Evolutionary conservation across 139 green algal species (phyloP).

Genomic region (Chlamydomonas applanata): DNA sequence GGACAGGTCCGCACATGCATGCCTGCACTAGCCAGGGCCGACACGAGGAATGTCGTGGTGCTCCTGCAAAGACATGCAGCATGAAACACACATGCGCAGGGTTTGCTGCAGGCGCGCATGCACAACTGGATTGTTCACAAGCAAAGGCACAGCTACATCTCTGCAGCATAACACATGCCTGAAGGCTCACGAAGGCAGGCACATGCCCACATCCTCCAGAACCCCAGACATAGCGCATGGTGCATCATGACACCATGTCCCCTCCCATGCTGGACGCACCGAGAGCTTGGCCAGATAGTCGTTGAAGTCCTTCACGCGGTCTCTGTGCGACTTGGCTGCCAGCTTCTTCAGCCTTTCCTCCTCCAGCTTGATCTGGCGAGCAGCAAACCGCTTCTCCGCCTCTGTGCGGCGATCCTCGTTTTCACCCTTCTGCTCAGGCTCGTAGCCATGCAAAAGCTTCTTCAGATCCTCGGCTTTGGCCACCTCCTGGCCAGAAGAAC

Average conservation of each 20-base stretch:
- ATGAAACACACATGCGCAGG: too few species aligned
- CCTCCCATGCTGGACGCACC: background rate
- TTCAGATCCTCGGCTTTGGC: slow-evolving; percentile 8
- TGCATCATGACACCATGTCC: too few species aligned
- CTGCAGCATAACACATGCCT: too few species aligned
- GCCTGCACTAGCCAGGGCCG: slow-evolving; percentile 58
- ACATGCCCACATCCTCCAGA: too few species aligned
- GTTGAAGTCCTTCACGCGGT: slow-evolving; percentile 86
- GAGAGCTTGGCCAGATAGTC: slow-evolving; percentile 71
- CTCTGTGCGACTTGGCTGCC: slow-evolving; percentile 76
- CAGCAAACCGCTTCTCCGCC: slow-evolving; percentile 64
- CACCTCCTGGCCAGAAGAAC: background rate
- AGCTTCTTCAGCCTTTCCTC: slow-evolving; percentile 61
- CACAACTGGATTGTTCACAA: too few species aligned
- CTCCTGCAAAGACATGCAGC: slow-evolving; percentile 38
- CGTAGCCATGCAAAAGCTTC: slow-evolving; percentile 39
- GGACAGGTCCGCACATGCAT: background rate
- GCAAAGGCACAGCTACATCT: too few species aligned
- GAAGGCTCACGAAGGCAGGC: too few species aligned
- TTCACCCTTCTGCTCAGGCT: slow-evolving; percentile 26
- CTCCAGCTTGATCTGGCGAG: slow-evolving; percentile 59
- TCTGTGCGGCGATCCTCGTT: slow-evolving; percentile 72
- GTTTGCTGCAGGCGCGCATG: too few species aligned
- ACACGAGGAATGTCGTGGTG: slow-evolving; percentile 89
- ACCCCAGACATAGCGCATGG: too few species aligned